Base-by-base conservation (phyloP, 495 filamentous ascomycete genomes). In the Parathielavia appendiculata region DNA sequence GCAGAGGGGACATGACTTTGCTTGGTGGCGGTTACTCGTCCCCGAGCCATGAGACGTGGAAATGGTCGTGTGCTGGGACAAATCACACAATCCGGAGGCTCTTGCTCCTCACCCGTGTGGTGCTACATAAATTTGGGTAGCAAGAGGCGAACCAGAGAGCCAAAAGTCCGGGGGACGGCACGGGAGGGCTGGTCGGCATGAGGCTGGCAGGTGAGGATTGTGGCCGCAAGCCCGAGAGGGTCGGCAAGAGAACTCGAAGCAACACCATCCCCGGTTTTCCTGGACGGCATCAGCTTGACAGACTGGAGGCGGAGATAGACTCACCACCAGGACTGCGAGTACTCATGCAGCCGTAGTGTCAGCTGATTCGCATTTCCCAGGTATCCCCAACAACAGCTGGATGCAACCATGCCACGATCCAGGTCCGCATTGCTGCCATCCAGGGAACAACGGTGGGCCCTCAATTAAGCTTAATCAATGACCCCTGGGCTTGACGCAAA, bases 381-480 rank as follows among this genome's bases (percentile, higher is more conserved):
- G n/a, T 54, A 63, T 39, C 48, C 48, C 61, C 61, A 57, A 48
- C 35, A 17, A 34, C 46, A 51, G 53, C 47, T 41, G 51, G 59
- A 61, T 62, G 49, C 40, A 54, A 55, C 56, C 43, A 51, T 46
- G 52, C 55, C 44, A 51, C 51, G 54, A 54, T 49, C 59, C 63
- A 58, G 63, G 63, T 62, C 60, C 40, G 47, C 30, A 44, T 58
- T 35, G 61, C 30, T 35, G 48, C 44, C 63, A 30, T 50, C 57
- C 56, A 57, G 57, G 54, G 53, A 62, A 51, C 36, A 11, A 11
- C 19, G 57, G 57, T 53, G 55, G 55, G 40, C 48, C 62, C 59
- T 49, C 65, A 73, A 69, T 71, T 67, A 73, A 75, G 68, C 73
- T 73, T 72, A 75, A 73, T 75, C 58, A 73, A 70, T 59, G 58